phyloP scores from a whole-genome alignment of 352 stramenopile genomes.

The Globisporangium lucens region DNA sequence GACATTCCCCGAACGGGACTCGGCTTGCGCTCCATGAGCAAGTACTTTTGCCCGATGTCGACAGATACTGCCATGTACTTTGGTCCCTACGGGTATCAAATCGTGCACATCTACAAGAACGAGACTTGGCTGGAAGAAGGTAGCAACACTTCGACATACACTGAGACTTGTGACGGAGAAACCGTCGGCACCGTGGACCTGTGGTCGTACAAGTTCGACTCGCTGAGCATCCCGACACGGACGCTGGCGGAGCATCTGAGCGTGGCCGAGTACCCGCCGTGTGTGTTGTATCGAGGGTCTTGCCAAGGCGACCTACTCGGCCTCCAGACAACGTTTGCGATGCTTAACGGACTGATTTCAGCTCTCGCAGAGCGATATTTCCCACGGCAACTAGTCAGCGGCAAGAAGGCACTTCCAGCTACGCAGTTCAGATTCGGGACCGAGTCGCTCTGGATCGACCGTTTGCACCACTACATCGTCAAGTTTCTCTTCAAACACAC shows the following conservation, averaged over 20 bases:
- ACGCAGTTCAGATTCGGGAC: slow-evolving; percentile 18
- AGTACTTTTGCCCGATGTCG: slow-evolving; percentile 23
- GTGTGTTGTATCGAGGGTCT: slow-evolving; percentile 1
- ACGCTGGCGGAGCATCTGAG: slow-evolving; percentile 7
- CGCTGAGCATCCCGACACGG: slow-evolving; percentile 22
- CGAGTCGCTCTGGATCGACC: slow-evolving; percentile 32
- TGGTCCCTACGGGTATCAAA: slow-evolving; percentile 41
- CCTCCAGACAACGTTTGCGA: slow-evolving; percentile 25
- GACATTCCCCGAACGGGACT: slow-evolving; percentile 57
- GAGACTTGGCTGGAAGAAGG: background rate
- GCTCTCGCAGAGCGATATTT: slow-evolving; percentile 6
- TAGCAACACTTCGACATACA: slow-evolving; percentile 5
- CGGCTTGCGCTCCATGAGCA: slow-evolving; percentile 21
- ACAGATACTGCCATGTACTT: slow-evolving; percentile 36
- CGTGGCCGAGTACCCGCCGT: slow-evolving; percentile 10
- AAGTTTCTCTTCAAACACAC: slow-evolving; percentile 13
- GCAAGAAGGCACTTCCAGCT: background rate
- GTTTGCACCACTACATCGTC: slow-evolving; percentile 30
- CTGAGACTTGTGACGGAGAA: slow-evolving; percentile 15
- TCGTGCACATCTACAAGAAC: slow-evolving; percentile 26
- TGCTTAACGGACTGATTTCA: slow-evolving; percentile 31
- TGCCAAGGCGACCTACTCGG: slow-evolving; percentile 15
- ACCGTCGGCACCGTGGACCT: slow-evolving; percentile 14
- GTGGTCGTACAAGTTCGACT: slow-evolving; percentile 45
- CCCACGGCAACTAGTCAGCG: background rate